These are phyloP conservation scores for Chenopodium suecicum DNA, from an alignment of 148 eudicot genomes.

Conservation along the genomic window DNA sequence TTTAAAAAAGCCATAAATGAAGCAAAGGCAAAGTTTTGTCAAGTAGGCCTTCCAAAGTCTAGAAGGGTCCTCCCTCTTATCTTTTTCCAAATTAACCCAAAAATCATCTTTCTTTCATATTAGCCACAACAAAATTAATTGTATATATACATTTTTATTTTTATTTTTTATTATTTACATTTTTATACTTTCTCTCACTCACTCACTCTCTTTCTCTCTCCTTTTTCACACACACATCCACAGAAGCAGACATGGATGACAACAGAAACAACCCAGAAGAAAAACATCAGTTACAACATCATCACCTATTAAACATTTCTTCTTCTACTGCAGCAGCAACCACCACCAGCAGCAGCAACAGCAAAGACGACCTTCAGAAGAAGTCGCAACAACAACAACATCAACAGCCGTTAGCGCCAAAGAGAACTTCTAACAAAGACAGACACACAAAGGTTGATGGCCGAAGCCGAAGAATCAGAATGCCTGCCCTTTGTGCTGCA, in stretches of 20 bases:
- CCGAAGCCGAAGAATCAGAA: slow-evolving; percentile 66
- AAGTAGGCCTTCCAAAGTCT: slow-evolving; percentile 8
- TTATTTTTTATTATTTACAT: neutral
- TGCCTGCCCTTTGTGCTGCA: slow-evolving; percentile 84
- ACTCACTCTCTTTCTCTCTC: slow-evolving; percentile 1
- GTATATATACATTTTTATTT: neutral
- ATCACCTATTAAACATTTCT: neutral
- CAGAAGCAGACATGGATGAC: slow-evolving; percentile 28
- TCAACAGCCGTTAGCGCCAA: slow-evolving; percentile 49
- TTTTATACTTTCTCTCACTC: neutral
- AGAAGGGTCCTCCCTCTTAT: slow-evolving; percentile 17
- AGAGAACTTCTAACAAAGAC: slow-evolving; percentile 72
- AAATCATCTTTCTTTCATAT: neutral
- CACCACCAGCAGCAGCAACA: slow-evolving; percentile 23
- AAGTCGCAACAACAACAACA: neutral
- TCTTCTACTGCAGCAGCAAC: slow-evolving; percentile 3
- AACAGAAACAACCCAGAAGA: slow-evolving; percentile 28
- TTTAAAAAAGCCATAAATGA: neutral
- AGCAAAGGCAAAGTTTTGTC: slow-evolving; percentile 18
- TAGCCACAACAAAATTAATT: slow-evolving; percentile 7
- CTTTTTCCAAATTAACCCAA: too few species aligned
- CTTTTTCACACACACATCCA: slow-evolving; percentile 1
- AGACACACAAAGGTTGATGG: slow-evolving; percentile 91
- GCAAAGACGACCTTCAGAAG: slow-evolving; percentile 28
- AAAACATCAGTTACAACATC: slow-evolving; percentile 3